A percentile compares a stretch with the other conserved stretches of the same genome.
phyloP scores from a whole-genome alignment of 805 yeast species.

The Starmerella bacillaris region DNA sequence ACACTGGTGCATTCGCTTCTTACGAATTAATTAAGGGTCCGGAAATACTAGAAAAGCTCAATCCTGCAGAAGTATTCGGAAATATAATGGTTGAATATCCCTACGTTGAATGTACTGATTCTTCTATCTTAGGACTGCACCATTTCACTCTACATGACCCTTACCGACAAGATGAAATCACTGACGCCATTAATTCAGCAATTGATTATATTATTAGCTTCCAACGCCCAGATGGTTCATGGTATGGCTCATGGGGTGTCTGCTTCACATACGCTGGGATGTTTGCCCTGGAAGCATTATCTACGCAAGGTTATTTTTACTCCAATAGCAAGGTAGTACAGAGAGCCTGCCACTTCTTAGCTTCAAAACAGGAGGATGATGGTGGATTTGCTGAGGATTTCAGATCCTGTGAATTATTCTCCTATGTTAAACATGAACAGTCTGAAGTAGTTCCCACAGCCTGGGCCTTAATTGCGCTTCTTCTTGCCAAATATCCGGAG shows the following conservation, averaged over 20 bases:
- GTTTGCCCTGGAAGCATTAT: slow-evolving; percentile 91
- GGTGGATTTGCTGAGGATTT: slow-evolving; percentile 98
- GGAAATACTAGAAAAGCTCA: slow-evolving; percentile 52
- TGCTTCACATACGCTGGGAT: slow-evolving; percentile 90
- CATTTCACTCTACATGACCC: slow-evolving; percentile 50
- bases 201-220: slow-evolving; percentile 47
- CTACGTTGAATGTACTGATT: slow-evolving; percentile 94
- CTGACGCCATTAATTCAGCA: slow-evolving; percentile 54
- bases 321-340: slow-evolving; percentile 41
- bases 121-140: slow-evolving; percentile 73
- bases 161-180: slow-evolving; percentile 50
- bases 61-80: slow-evolving; percentile 96
- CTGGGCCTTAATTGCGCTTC: slow-evolving; percentile 73
- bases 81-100: slow-evolving; percentile 98
- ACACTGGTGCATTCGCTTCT: slow-evolving; percentile 81
- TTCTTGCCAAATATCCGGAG: slow-evolving; percentile 69
- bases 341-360: slow-evolving; percentile 72
- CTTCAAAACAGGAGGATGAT: slow-evolving; percentile 54
- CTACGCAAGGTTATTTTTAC: slow-evolving; percentile 49
- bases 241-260: slow-evolving; percentile 99
- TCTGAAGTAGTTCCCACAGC: slow-evolving; percentile 78
- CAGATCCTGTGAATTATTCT: slow-evolving; percentile 68
- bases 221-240: slow-evolving; percentile 71
- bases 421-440: slow-evolving; percentile 45
- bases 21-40: slow-evolving; percentile 79